Base-by-base conservation (phyloP, 768 basidiomycete species). In the Amanita rubescens region DNA sequence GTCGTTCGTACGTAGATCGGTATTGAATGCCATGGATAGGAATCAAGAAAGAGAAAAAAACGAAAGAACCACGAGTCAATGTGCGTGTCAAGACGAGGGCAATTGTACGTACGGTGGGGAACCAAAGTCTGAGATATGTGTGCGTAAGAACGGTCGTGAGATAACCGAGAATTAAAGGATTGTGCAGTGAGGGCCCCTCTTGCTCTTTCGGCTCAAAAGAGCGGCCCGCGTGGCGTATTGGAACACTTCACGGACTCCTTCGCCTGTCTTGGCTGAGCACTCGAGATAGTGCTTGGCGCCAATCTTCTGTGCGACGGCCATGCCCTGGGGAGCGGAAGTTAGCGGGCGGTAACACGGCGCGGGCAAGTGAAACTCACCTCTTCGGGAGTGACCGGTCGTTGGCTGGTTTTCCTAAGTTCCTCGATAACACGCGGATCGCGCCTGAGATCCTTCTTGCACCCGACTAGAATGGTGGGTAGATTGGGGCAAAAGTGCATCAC, bases 221-320 rank as follows among this genome's bases (percentile, higher is more conserved):
- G 95, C 94, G 38, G 90, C 87, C 58, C 93, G 85, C 22, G 95
- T 97, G 50, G 96, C 96, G 61, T 88, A 90, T 73, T 98, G 93
- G 84, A 99, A 99, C 42, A 99, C 95, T 71, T 98, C 94, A 58
- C 90, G 85, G 45, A 99, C 95, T 61, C 95, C 94, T 71, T 97
- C 93, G 55, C 94, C 94, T 14, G 92, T 85, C 78, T 87, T 88
- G 68, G 94, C 94, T 51, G 92, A 94, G 70, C 96, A 99, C 70
- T 99, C 96, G 49, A 99, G 84, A 71, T 98, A 99, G 66, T 92
- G 87, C 72, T 84, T 90, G 5, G 96, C 95, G 25, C 89, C 89
- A 61, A 99, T 98, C 87, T 97, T 95, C 76, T 90, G 87, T 20
- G 90, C 84, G 32, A 97, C 87, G 7, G 89, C 88, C 83, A 93